phyloP scores from a whole-genome alignment of 495 filamentous ascomycete genomes.

The Aspergillus ellipticus region DNA sequence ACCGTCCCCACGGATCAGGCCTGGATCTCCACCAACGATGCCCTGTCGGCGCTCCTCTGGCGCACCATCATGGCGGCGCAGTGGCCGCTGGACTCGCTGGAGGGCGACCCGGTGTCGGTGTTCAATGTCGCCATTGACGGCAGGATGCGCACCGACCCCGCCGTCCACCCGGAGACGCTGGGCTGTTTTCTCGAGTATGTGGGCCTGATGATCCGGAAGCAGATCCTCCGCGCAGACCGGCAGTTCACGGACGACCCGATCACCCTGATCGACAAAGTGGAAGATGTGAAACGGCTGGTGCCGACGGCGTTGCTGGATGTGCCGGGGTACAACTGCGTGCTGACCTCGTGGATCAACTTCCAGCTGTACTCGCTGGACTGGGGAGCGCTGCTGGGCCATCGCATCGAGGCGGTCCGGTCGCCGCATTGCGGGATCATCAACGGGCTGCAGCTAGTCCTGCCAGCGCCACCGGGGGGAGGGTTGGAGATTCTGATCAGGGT shows the following conservation, averaged over 20 bases:
- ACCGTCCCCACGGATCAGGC: conserved; percentile 21
- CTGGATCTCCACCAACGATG: conserved; percentile 40
- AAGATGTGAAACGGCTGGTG: conserved; percentile 28
- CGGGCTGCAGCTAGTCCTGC: conserved; percentile 34
- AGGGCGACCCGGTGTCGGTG: conserved; percentile 26
- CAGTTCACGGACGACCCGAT: conserved; percentile 22
- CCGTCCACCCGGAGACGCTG: conserved; percentile 25
- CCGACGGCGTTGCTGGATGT: conserved; percentile 33
- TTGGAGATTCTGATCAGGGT: conserved; percentile 36
- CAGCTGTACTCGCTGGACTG: conserved; percentile 31
- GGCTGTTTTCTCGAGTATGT: conserved; percentile 34
- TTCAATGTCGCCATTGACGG: conserved; percentile 35
- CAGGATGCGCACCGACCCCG: conserved; percentile 26
- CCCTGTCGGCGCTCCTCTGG: conserved; percentile 38
- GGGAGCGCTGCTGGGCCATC: conserved; percentile 27
- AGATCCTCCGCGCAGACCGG: conserved; percentile 24
- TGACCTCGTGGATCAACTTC: conserved; percentile 31
- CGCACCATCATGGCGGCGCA: conserved; percentile 35
- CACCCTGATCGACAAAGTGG: conserved; percentile 18
- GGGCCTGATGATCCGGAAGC: conserved; percentile 23
- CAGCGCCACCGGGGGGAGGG: conserved; percentile 29
- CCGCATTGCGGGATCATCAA: conserved; percentile 32
- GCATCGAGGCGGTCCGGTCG: conserved; percentile 28
- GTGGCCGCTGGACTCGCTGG: conserved; percentile 23
- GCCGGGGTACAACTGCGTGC: conserved; percentile 28